Conservation (phyloP, 148 eudicot genomes). For the Camellia japonica region DNA sequence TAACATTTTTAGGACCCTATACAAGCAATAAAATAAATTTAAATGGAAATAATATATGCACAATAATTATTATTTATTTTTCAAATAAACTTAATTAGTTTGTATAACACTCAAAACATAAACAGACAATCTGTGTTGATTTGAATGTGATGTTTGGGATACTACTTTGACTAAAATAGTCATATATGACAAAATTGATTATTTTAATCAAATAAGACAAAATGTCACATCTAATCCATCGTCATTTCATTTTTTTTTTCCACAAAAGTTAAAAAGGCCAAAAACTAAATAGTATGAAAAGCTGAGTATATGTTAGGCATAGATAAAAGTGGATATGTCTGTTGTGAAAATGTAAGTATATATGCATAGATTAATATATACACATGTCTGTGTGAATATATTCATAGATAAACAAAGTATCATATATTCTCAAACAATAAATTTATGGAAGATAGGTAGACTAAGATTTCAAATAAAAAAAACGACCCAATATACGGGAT, state of each 20-base stretch:
- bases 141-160: too few relatives aligned
- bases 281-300: too few relatives aligned
- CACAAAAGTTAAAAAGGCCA: not conserved
- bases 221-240: too few relatives aligned
- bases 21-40: not conserved
- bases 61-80: too few relatives aligned
- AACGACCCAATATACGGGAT: not conserved
- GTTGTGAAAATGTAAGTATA: too few relatives aligned
- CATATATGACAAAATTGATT: too few relatives aligned
- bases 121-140: too few relatives aligned
- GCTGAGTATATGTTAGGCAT: not conserved
- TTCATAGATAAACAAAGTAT: not conserved
- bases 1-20: not conserved
- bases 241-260: too few relatives aligned
- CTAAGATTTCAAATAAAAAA: slow-evolving; percentile 1
- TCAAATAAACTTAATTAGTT: not conserved
- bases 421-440: not conserved
- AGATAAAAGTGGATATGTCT: not conserved
- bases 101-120: too few relatives aligned
- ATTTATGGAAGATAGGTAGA: slow-evolving; percentile 19
- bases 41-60: too few relatives aligned
- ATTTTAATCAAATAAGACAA: too few relatives aligned
- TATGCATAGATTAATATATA: not conserved
- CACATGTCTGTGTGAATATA: not conserved
- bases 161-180: too few relatives aligned